Evolutionary conservation across 345 rosid species (phyloP).

Genomic region (Anacardium occidentale): DNA sequence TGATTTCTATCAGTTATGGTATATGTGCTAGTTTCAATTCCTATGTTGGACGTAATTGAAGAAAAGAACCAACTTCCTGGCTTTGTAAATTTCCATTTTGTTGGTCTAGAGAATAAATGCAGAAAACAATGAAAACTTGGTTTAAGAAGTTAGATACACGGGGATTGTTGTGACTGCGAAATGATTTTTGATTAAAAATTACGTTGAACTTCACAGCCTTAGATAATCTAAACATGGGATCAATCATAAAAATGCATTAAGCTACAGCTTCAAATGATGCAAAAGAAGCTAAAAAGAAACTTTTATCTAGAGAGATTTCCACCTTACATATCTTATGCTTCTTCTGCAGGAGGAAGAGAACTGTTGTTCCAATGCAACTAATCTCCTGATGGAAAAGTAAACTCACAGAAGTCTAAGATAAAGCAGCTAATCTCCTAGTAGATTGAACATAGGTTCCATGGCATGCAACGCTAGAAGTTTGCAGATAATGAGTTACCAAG

Average conservation of each 20-base stretch:
- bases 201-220: not conserved
- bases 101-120: no score
- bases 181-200: no score
- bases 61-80: no score
- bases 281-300: not conserved
- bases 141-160: not conserved
- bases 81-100: no score
- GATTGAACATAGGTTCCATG: not conserved
- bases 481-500: conserved; percentile 5
- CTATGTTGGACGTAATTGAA: no score
- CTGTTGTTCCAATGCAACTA: not conserved
- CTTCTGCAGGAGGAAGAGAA: not conserved
- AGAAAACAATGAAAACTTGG: not conserved
- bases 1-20: no score
- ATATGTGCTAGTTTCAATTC: no score
- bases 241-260: not conserved
- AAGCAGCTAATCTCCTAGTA: not conserved
- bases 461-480: not conserved
- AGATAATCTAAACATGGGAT: not conserved
- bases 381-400: no score
- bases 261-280: not conserved
- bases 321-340: not conserved
- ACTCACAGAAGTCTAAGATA: no score
- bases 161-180: no score
- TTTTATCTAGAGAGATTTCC: not conserved